Evolutionary conservation across 768 basidiomycete species (phyloP).

Genomic region (Sarcodon sp.): DNA sequence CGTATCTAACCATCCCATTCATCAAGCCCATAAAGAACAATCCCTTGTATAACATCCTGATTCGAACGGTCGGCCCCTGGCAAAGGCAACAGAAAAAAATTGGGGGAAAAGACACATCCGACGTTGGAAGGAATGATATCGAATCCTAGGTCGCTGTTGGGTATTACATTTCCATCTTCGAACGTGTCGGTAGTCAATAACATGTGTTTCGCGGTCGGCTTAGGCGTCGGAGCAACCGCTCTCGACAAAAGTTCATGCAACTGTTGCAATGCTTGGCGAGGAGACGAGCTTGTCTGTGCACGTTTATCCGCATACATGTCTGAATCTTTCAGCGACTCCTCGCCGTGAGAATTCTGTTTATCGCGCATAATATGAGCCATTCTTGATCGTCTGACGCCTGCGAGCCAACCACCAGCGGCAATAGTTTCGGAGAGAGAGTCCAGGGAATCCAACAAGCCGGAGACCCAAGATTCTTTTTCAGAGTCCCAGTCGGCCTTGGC

Average conservation of each 20-base stretch:
- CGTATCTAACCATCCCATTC: slow-evolving; percentile 35
- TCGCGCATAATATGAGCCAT: slow-evolving; percentile 11
- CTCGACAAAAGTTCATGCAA: slow-evolving; percentile 6
- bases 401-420: slow-evolving; percentile 31
- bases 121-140: slow-evolving; percentile 23
- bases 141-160: slow-evolving; percentile 27
- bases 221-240: slow-evolving; percentile 14
- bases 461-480: slow-evolving; percentile 27
- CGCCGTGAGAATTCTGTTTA: slow-evolving; percentile 10
- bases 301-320: slow-evolving; percentile 4
- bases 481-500: slow-evolving; percentile 4
- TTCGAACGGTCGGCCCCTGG: slow-evolving; percentile 11
- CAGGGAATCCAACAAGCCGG: slow-evolving; percentile 31
- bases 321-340: slow-evolving; percentile 12
- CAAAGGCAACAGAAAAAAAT: slow-evolving; percentile 25
- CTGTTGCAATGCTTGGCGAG: not conserved
- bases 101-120: slow-evolving; percentile 32
- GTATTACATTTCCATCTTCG: slow-evolving; percentile 9
- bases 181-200: slow-evolving; percentile 36
- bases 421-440: slow-evolving; percentile 31
- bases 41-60: slow-evolving; percentile 8
- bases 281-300: not conserved
- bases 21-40: slow-evolving; percentile 34
- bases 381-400: slow-evolving; percentile 25
- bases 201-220: slow-evolving; percentile 28